Evolutionary conservation across 2,329 filamentous ascomycete genomes (phyloP).

Genomic region (Aquanectria penicillioides): DNA sequence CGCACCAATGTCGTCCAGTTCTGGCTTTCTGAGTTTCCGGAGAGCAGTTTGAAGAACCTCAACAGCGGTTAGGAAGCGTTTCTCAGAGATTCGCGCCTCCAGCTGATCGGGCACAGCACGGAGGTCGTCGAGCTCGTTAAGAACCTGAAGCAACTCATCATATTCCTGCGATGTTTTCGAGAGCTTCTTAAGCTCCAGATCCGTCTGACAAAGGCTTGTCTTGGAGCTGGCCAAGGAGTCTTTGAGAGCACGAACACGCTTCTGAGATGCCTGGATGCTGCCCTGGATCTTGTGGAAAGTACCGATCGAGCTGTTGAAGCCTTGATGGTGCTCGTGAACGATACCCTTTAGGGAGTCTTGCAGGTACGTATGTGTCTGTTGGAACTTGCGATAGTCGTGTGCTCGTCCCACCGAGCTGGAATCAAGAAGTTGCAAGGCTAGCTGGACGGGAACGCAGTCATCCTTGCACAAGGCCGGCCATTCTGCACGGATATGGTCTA

Average conservation of each 20-base stretch:
- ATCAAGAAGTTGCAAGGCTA: slow-evolving; percentile 95
- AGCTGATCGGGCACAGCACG: slow-evolving; percentile 90
- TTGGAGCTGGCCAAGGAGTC: slow-evolving; percentile 85
- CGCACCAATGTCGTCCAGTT: slow-evolving; percentile 91
- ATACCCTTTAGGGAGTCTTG: slow-evolving; percentile 93
- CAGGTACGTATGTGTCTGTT: slow-evolving; percentile 85
- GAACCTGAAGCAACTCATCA: slow-evolving; percentile 85
- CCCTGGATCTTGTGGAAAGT: slow-evolving; percentile 99
- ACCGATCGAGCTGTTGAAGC: slow-evolving; percentile 98
- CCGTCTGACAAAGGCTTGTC: slow-evolving; percentile 81
- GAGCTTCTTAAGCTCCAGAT: slow-evolving; percentile 90
- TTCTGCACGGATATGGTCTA: slow-evolving; percentile 85
- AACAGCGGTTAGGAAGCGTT: slow-evolving; percentile 91
- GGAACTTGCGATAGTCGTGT: slow-evolving; percentile 86
- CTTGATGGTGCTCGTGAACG: slow-evolving; percentile 98
- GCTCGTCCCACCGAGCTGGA: slow-evolving; percentile 92
- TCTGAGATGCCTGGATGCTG: slow-evolving; percentile 89
- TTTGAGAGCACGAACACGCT: slow-evolving; percentile 83
- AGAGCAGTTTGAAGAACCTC: slow-evolving; percentile 90
- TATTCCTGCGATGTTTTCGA: slow-evolving; percentile 90
- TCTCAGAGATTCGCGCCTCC: slow-evolving; percentile 94
- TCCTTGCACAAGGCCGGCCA: slow-evolving; percentile 93
- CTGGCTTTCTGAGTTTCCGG: slow-evolving; percentile 83
- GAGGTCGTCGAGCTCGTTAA: slow-evolving; percentile 87
- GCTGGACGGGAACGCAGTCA: slow-evolving; percentile 91